Evolutionary conservation across 1,284 basidiomycete genomes (phyloP), one percentile per base, ranked within the genome.

Genomic region (Singerocomus inundabilis): DNA sequence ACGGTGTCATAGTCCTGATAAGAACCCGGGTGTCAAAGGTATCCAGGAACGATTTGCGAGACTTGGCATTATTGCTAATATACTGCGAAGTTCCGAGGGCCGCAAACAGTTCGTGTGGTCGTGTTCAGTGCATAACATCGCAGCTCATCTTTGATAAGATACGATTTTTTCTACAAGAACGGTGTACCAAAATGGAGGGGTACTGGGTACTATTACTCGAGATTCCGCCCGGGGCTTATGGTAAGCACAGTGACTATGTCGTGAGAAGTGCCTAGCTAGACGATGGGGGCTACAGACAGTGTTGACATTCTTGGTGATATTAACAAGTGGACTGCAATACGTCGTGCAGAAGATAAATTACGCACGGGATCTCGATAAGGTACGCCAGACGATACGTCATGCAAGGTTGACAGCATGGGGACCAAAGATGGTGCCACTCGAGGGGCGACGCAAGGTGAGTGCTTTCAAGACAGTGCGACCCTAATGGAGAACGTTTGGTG

Each of bases 131-230:
- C 16, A 33, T 28, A 7, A 18, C 16, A 45, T 34, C 10, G 25
- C 16, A 34, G 9, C 26, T 62, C 5, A 61, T 42, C 26, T 36
- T 26, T 32, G 16, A 31, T 18, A 52, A 88, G 88, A 56, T 93
- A 93, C 58, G 88, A 94, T 70, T 92, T 91, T 71, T 94, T 93
- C 76, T 88, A 88, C 73, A 91, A 92, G 70, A 92, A 93, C 54
- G 91, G 91, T 32, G 91, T 94, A 5, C 91, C 91, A 0, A 88
- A 79, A 63, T 94, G 91, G 91, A 78, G 91, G 60, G 91, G 87
- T 13, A 91, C 85, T 24, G 84, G 83, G 40, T 96, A 97, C 69
- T 96, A 95, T 69, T 97, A 97, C 70, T 83, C 89, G 31, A 85
- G 94, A 52, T 98, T 89, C 78, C 81, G 94, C 37, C 94, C 94